phyloP scores from a whole-genome alignment of 139 green algal species.

The Eudorina sp. region DNA sequence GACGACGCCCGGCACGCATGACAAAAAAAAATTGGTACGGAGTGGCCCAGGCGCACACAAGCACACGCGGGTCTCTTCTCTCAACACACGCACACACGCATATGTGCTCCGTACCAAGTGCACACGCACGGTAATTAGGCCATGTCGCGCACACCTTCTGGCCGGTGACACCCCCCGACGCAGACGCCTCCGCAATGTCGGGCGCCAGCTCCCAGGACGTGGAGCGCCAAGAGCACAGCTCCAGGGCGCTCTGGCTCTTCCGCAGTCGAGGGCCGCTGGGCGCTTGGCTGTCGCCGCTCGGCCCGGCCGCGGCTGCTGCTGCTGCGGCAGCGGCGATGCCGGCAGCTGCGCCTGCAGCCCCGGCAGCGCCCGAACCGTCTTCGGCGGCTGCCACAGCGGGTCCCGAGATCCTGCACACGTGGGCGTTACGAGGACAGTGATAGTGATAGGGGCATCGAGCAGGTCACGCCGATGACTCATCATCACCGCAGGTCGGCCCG shows the following conservation, averaged over 20 bases:
- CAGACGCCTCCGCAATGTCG: background rate
- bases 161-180: background rate
- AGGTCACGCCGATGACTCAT: no score
- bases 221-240: constrained; percentile 54
- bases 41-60: no score
- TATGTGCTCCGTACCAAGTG: no score
- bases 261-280: constrained; percentile 38
- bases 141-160: constrained; percentile 37
- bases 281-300: background rate
- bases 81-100: no score
- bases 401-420: background rate
- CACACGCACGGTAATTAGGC: no score
- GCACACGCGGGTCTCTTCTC: no score
- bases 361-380: no score
- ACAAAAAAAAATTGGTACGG: no score
- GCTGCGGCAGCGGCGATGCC: background rate
- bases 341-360: background rate
- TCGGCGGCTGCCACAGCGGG: background rate
- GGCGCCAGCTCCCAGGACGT: background rate
- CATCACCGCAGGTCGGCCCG: no score
- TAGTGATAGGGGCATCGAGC: no score
- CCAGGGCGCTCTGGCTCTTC: constrained; percentile 57
- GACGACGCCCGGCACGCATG: no score
- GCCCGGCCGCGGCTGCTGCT: background rate
- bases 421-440: no score